These are phyloP conservation scores for Pholiota conissans DNA, from an alignment of 768 basidiomycete species.

Conservation along the genomic window DNA sequence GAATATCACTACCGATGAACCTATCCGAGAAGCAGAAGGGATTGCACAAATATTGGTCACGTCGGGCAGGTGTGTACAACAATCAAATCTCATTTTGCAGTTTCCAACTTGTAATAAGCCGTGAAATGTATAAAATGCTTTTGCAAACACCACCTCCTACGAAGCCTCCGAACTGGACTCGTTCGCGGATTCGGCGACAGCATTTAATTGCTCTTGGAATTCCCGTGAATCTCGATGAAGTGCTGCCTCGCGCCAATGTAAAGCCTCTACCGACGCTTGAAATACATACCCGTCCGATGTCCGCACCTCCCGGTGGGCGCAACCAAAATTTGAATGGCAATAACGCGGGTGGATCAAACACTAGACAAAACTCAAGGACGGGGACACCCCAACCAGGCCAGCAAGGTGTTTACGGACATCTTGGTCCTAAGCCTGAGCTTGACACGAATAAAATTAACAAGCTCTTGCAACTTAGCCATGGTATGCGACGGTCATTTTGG, in stretches of 20 bases:
- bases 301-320: slow-evolving; percentile 70
- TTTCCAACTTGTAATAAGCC: slow-evolving; percentile 44
- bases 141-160: slow-evolving; percentile 71
- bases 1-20: slow-evolving; percentile 62
- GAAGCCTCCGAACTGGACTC: slow-evolving; percentile 92
- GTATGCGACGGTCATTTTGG: no score
- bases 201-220: slow-evolving; percentile 91
- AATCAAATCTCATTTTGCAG: slow-evolving; percentile 6
- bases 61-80: slow-evolving; percentile 61
- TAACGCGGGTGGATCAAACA: slow-evolving; percentile 26
- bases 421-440: slow-evolving; percentile 79
- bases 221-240: slow-evolving; percentile 94
- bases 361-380: slow-evolving; percentile 50
- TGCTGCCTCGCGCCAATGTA: slow-evolving; percentile 65
- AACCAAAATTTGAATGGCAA: slow-evolving; percentile 32
- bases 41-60: slow-evolving; percentile 76
- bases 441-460: slow-evolving; percentile 65
- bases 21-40: slow-evolving; percentile 79
- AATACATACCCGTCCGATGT: slow-evolving; percentile 80
- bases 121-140: slow-evolving; percentile 73
- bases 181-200: slow-evolving; percentile 86
- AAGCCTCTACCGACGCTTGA: slow-evolving; percentile 77
- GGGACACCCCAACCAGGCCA: slow-evolving; percentile 48
- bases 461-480: slow-evolving; percentile 65
- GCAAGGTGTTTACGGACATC: slow-evolving; percentile 36